Conservation (phyloP, 1,139 yeast species). For the Candida sanyaensis region DNA sequence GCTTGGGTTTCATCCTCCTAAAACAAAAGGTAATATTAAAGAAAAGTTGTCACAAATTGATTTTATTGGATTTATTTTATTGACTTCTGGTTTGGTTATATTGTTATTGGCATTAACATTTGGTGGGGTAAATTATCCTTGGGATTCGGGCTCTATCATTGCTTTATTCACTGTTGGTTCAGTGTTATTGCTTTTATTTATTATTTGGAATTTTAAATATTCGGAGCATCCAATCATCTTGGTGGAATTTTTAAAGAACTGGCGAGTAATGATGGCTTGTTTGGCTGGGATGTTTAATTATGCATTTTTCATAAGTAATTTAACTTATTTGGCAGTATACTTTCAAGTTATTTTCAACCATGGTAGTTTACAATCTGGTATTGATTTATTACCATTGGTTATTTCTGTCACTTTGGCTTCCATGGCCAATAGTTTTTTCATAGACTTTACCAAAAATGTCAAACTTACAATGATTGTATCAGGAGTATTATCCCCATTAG, state of each 20-base stretch:
- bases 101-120: conserved; percentile 36
- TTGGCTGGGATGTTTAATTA: conserved; percentile 39
- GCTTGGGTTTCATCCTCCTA: conserved; percentile 58
- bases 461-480: conserved; percentile 51
- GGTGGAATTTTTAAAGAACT: conserved; percentile 35
- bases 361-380: conserved; percentile 58
- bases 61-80: conserved; percentile 32
- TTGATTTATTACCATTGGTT: conserved; percentile 56
- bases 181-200: conserved; percentile 35
- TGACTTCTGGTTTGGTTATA: conserved; percentile 31
- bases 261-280: conserved; percentile 41
- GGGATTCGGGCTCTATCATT: conserved; percentile 58
- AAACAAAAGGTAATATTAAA: conserved; percentile 38
- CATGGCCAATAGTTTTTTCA: conserved; percentile 44
- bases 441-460: conserved; percentile 47
- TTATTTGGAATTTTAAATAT: conserved; percentile 48
- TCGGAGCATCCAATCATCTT: conserved; percentile 52
- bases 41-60: conserved; percentile 43
- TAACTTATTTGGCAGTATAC: conserved; percentile 52
- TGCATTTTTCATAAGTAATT: conserved; percentile 44
- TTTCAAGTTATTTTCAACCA: conserved; percentile 55
- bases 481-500: conserved; percentile 46
- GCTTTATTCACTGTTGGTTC: conserved; percentile 59
- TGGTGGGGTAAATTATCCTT: conserved; percentile 35
- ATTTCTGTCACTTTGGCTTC: conserved; percentile 53